Conservation (phyloP, 208 protist species). For the Crithidia expoeki region DNA sequence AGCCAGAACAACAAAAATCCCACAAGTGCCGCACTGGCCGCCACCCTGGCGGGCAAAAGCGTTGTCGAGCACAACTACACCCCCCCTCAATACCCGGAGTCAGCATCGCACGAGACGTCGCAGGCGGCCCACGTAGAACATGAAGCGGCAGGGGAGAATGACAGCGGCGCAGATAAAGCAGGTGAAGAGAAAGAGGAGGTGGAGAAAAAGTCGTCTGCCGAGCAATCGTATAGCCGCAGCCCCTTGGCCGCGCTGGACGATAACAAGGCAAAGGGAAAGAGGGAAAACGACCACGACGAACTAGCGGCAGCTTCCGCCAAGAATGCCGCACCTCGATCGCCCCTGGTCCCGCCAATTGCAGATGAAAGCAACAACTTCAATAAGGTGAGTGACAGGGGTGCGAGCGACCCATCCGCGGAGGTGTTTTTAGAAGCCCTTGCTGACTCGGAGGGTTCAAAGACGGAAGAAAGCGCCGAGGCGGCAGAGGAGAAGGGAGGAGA, state of each 20-base stretch:
- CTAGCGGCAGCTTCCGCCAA: too few species aligned
- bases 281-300: too few species aligned
- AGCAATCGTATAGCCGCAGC: background rate
- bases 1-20: background rate
- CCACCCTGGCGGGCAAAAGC: conserved; percentile 2
- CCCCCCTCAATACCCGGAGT: background rate
- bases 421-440: background rate
- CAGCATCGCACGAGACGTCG: background rate
- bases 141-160: background rate
- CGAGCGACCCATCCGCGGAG: background rate
- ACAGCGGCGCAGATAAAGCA: too few species aligned
- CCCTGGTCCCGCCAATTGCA: conserved; percentile 4
- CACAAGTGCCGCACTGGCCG: background rate
- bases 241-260: background rate
- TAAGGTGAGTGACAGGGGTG: background rate
- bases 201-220: background rate
- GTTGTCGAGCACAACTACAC: background rate
- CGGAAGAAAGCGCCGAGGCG: too few species aligned
- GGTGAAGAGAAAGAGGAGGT: background rate
- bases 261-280: too few species aligned
- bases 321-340: background rate
- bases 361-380: background rate
- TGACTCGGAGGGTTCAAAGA: background rate
- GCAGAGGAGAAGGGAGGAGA: too few species aligned
- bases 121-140: background rate